Evolutionary conservation across 306 rosid species (phyloP).

Genomic region (Lupinus albus): DNA sequence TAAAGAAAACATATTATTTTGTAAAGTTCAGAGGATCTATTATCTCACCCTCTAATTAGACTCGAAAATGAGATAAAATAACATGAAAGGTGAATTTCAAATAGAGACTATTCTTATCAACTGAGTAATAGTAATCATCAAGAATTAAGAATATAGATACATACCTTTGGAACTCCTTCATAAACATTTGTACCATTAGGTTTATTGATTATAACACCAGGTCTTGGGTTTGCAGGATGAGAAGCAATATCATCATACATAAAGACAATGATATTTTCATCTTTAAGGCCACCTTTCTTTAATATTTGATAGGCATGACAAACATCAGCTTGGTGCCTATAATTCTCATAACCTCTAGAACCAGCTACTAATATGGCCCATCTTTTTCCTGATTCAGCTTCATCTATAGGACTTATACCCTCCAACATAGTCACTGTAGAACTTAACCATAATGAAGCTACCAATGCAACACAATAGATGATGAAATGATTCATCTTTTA

Average conservation of each 20-base stretch:
- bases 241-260: slow-evolving; percentile 45
- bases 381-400: slow-evolving; percentile 13
- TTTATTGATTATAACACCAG: slow-evolving; percentile 35
- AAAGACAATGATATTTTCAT: slow-evolving; percentile 44
- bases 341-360: slow-evolving; percentile 8
- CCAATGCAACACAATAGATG: not conserved
- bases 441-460: not conserved
- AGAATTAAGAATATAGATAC: too few relatives aligned
- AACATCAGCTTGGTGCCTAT: slow-evolving; percentile 51
- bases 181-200: slow-evolving; percentile 43
- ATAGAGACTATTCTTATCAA: too few relatives aligned
- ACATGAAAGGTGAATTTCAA: too few relatives aligned
- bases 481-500: not conserved
- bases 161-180: slow-evolving; percentile 43
- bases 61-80: too few relatives aligned
- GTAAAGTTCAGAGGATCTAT: too few relatives aligned
- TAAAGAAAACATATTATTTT: too few relatives aligned
- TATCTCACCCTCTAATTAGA: too few relatives aligned
- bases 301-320: slow-evolving; percentile 46
- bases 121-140: too few relatives aligned
- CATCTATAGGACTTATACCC: not conserved
- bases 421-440: slow-evolving; percentile 1
- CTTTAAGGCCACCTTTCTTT: slow-evolving; percentile 37
- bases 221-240: slow-evolving; percentile 19
- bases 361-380: slow-evolving; percentile 48